Percentiles rank a stretch among this genome's conserved stretches.
phyloP scores from a whole-genome alignment of 139 green algal genomes.

The Prasinococcaceae sp. region DNA sequence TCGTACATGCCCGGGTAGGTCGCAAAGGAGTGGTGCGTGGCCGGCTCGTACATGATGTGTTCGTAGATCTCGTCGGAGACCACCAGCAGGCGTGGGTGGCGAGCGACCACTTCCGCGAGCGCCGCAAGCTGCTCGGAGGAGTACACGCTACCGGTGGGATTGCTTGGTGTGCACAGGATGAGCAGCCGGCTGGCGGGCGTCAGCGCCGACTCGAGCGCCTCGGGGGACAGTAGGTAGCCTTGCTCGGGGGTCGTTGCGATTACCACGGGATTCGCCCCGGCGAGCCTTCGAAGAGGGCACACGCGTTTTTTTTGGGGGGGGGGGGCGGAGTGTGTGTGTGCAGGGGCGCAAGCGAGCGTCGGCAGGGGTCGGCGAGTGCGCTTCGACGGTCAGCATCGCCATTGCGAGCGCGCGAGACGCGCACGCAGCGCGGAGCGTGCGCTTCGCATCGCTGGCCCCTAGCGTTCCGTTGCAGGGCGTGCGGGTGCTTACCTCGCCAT shows the following conservation, averaged over 20 bases:
- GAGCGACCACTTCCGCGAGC: slow-evolving; percentile 61
- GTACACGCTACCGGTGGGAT: slow-evolving; percentile 86
- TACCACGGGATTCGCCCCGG: slow-evolving; percentile 61
- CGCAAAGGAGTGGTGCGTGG: slow-evolving; percentile 64
- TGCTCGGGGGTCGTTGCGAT: slow-evolving; percentile 44
- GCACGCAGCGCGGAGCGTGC: no score
- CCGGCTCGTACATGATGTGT: slow-evolving; percentile 82
- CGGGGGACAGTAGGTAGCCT: slow-evolving; percentile 62
- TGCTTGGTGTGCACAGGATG: slow-evolving; percentile 93
- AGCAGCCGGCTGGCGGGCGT: slow-evolving; percentile 69
- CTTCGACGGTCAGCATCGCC: no score
- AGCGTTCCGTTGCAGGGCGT: no score
- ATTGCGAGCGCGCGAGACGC: no score
- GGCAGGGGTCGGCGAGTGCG: no score
- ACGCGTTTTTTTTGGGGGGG: no score
- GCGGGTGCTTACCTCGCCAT: no score
- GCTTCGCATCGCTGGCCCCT: no score
- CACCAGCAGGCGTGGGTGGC: slow-evolving; percentile 82
- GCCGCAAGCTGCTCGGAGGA: slow-evolving; percentile 23
- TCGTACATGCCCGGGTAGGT: slow-evolving; percentile 70
- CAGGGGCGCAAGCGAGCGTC: no score
- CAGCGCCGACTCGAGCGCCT: slow-evolving; percentile 52
- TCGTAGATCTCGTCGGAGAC: slow-evolving; percentile 76
- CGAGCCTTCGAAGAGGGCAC: no score
- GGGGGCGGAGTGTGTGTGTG: no score